These are phyloP conservation scores for Afroboletus lepidellus DNA, from an alignment of 1,284 basidiomycete genomes.

Conservation along the genomic window DNA sequence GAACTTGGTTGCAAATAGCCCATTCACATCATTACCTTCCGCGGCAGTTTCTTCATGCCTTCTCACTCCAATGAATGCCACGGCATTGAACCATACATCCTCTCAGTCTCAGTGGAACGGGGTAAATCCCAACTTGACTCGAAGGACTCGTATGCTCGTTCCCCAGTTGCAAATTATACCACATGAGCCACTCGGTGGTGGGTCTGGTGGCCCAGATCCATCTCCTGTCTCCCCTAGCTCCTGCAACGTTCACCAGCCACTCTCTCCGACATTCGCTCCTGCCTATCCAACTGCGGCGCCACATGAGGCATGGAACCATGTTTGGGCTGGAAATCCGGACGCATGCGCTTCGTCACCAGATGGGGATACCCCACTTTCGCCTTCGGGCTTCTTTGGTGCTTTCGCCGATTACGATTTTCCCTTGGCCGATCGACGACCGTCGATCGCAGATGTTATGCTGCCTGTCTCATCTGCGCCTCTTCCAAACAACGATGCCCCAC, in stretches of 20 bases:
- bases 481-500: neutral
- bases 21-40: neutral
- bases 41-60: too few relatives aligned
- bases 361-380: neutral
- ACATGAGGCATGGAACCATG: neutral
- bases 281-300: neutral
- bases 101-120: neutral
- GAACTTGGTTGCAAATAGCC: neutral
- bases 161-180: neutral
- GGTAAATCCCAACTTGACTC: neutral
- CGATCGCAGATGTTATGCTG: neutral
- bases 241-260: neutral
- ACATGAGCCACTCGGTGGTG: neutral
- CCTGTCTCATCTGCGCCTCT: neutral
- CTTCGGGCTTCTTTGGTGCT: neutral
- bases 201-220: neutral
- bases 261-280: neutral
- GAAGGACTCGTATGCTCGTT: neutral
- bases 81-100: neutral
- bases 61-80: too few relatives aligned
- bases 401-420: neutral
- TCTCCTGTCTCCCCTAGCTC: neutral
- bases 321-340: neutral
- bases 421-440: neutral
- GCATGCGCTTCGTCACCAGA: neutral